Evolutionary conservation across 1,139 yeast species (phyloP).

Genomic region (Hanseniaspora gamundiae): DNA sequence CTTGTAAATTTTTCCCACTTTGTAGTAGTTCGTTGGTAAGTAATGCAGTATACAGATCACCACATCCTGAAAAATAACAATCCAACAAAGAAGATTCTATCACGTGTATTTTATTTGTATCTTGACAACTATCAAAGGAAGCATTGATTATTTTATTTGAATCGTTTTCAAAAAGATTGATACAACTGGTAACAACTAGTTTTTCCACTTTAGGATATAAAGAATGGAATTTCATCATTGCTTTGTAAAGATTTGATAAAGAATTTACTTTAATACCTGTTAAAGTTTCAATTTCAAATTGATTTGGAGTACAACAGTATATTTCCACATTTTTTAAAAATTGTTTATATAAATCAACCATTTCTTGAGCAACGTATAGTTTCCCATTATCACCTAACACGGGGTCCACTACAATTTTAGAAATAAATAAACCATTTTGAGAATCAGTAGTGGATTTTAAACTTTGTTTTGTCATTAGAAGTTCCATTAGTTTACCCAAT

Average conservation of each 20-base stretch:
- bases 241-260: conserved; percentile 30
- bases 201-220: conserved; percentile 40
- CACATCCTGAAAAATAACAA: conserved; percentile 83
- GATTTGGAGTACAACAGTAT: conserved; percentile 77
- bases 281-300: conserved; percentile 73
- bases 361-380: conserved; percentile 62
- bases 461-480: conserved; percentile 8
- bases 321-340: conserved; percentile 42
- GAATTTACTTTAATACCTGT: conserved; percentile 40
- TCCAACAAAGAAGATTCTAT: conserved; percentile 45
- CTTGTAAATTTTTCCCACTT: conserved; percentile 13
- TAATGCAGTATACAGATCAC: conserved; percentile 79
- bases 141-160: conserved; percentile 16
- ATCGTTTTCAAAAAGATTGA: conserved; percentile 22
- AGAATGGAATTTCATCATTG: conserved; percentile 38
- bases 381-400: conserved; percentile 89
- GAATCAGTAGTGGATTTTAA: conserved; percentile 8
- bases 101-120: conserved; percentile 21
- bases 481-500: conserved; percentile 27
- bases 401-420: conserved; percentile 69
- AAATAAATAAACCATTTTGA: conserved; percentile 8
- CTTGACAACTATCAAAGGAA: not conserved
- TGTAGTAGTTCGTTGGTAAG: conserved; percentile 46
- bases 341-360: conserved; percentile 52
- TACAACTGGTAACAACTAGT: conserved; percentile 54